These are phyloP conservation scores for Saururus chinensis DNA, from an alignment of 164 flowering plant genomes.

Conservation along the genomic window DNA sequence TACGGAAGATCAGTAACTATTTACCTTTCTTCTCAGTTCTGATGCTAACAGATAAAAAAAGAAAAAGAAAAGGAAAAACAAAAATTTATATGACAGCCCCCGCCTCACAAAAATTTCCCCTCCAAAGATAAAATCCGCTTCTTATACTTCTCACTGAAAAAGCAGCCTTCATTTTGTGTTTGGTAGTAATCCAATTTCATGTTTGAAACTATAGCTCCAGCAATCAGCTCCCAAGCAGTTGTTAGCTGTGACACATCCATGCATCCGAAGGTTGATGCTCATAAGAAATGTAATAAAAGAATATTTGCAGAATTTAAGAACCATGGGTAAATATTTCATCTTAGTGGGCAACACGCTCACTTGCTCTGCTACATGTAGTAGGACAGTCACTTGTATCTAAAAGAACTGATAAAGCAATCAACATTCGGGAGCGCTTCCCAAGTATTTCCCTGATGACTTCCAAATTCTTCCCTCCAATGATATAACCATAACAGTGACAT, in stretches of 20 bases:
- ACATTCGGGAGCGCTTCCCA: constrained; percentile 17
- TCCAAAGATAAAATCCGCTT: background rate
- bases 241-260: background rate
- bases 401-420: background rate
- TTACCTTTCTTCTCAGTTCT: background rate
- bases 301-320: background rate
- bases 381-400: background rate
- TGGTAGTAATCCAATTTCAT: background rate
- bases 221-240: background rate
- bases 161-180: background rate
- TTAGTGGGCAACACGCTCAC: background rate
- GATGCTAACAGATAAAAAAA: background rate
- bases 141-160: background rate
- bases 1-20: background rate
- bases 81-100: background rate
- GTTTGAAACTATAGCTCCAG: background rate
- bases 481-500: constrained; percentile 93
- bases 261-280: background rate
- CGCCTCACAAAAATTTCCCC: background rate
- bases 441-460: constrained; percentile 94
- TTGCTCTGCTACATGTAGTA: background rate
- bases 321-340: background rate
- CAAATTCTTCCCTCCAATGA: constrained; percentile 97
- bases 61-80: too few relatives aligned
- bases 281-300: background rate